Conservation (phyloP, 2,329 filamentous ascomycete species). For the Apiospora phragmitis region DNA sequence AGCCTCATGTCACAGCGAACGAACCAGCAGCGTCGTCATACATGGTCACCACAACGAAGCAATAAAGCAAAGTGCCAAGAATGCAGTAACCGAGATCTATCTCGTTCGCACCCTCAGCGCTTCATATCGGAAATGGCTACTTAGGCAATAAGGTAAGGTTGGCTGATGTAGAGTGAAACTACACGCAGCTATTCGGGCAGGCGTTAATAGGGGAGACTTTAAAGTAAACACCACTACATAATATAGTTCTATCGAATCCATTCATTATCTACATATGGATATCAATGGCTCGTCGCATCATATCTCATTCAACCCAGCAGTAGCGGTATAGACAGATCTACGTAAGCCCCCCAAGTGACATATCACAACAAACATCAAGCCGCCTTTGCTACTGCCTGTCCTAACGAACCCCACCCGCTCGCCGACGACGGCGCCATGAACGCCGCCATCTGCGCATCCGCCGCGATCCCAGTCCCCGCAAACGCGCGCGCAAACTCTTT, state of each 20-base stretch:
- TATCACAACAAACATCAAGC: neutral
- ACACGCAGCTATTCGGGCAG: neutral
- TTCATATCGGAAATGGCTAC: neutral
- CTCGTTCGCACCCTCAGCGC: too few species aligned
- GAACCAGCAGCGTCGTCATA: too few species aligned
- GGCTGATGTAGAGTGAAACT: neutral
- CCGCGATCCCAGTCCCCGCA: slow-evolving; percentile 68
- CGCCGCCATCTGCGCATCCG: slow-evolving; percentile 75
- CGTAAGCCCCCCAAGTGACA: neutral
- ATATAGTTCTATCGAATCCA: neutral
- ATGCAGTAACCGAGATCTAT: too few species aligned
- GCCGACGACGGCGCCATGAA: slow-evolving; percentile 79
- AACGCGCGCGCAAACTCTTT: slow-evolving; percentile 72
- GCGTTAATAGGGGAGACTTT: neutral
- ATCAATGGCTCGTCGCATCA: neutral
- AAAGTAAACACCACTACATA: neutral
- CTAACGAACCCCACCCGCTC: slow-evolving; percentile 64
- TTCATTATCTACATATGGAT: neutral
- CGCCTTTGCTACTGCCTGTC: slow-evolving; percentile 28
- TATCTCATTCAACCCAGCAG: neutral
- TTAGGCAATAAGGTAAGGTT: neutral
- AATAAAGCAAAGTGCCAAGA: too few species aligned
- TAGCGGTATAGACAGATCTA: neutral
- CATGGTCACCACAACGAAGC: too few species aligned
- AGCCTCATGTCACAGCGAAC: neutral